Evolutionary conservation across 495 filamentous ascomycete species (phyloP), one percentile per base, ranked within the genome.

Genomic region (Penicillium daleae): DNA sequence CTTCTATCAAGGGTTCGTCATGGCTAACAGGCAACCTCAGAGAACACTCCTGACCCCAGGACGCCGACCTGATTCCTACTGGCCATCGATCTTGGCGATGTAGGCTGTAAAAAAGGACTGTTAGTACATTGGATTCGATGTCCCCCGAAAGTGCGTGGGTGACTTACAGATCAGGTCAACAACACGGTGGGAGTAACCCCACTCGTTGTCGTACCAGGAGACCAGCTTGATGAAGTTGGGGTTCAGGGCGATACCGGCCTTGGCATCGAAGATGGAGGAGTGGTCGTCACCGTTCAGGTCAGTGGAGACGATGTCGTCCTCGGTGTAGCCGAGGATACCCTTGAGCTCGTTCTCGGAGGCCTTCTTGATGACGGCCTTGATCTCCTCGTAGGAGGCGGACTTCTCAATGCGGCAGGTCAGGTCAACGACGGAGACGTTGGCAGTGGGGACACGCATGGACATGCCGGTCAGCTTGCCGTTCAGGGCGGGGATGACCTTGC

Each of bases 381-480:
- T 98, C 76, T 92, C 83, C 59, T 97, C 95, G 82, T 98, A 98
- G 73, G 79, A 78, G 71, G 90, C 93, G 59, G 77, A 74, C 86
- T 97, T 98, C 89, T 97, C 91, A 73, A 93, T 82, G 72, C 94
- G 93, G 89, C 82, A 86, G 69, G 95, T 99, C 74, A 99, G 82
- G 84, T 99, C 95, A 71, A 99, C 96, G 76, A 99, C 95, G 64
- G 95, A 99, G 78, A 99, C 95, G 85, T 99, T 98, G 85, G 92
- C 81, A 73, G 95, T 98, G 58, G 95, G 95, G 49, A 99, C 94
- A 89, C 95, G 95, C 90, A 99, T 93, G 71, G 96, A 83, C 95
- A 99, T 97, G 81, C 95, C 95, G 67, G 95, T 99, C 66, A 99
- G 92, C 90, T 99, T 99, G 87, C 95, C 95, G 82, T 99, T 98